Conservation (phyloP, 345 rosid genomes). For the Orychophragmus violaceus region DNA sequence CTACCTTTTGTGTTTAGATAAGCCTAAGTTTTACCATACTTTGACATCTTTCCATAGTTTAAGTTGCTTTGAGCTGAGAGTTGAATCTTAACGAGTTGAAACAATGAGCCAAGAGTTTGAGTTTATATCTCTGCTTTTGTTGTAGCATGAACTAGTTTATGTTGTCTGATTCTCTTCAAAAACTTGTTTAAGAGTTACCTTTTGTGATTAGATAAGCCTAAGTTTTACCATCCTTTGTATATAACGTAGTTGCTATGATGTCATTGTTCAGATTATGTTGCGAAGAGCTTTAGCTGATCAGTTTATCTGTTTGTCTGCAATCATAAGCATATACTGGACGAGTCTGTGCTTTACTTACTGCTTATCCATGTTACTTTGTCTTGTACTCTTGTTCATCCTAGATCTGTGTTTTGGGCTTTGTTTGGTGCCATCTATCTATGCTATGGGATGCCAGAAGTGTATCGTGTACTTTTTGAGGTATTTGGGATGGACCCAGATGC, state of each 20-base stretch:
- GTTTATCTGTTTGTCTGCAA: background rate
- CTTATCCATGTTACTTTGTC: background rate
- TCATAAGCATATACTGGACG: background rate
- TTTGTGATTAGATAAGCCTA: background rate
- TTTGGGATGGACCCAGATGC: slow-evolving; percentile 97
- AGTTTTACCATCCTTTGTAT: background rate
- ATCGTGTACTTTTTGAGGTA: slow-evolving; percentile 87
- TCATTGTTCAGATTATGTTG: background rate
- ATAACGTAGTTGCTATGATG: background rate
- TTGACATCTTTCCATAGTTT: background rate
- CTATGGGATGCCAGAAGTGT: slow-evolving; percentile 96
- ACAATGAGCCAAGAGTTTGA: background rate
- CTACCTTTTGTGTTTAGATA: background rate
- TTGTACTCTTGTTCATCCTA: slow-evolving; percentile 30
- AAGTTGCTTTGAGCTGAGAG: background rate
- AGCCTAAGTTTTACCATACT: background rate
- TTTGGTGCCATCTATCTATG: slow-evolving; percentile 93
- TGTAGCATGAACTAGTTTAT: background rate
- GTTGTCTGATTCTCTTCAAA: background rate
- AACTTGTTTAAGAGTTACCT: background rate
- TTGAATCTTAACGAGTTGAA: background rate
- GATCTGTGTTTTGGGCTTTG: slow-evolving; percentile 92
- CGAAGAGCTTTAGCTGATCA: background rate
- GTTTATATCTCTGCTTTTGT: background rate
- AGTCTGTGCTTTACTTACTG: background rate